Conservation (phyloP, 75 land plant species). For the Cunninghamia lanceolata region DNA sequence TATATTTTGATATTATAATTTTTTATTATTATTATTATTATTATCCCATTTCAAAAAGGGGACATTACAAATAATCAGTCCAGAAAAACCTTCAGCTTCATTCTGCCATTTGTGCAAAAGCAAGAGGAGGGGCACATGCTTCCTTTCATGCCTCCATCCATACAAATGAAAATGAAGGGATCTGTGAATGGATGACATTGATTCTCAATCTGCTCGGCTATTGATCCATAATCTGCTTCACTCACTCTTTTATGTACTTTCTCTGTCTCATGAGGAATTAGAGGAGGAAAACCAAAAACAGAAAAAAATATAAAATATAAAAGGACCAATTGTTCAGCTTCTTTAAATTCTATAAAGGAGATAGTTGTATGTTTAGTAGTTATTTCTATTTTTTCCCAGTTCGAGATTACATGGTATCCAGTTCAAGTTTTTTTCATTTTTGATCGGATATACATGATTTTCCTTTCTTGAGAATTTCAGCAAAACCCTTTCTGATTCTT, state of each 20-base stretch:
- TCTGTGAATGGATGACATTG: neutral
- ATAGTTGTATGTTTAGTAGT: neutral
- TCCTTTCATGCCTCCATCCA: neutral
- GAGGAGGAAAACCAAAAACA: neutral
- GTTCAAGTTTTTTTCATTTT: neutral
- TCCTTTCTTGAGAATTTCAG: neutral
- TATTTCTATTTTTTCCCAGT: neutral
- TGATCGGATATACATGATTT: neutral
- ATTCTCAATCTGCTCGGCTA: neutral
- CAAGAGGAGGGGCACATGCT: neutral
- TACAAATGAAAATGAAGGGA: neutral
- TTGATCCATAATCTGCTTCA: neutral
- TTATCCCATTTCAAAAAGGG: too few relatives aligned
- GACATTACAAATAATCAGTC: too few relatives aligned
- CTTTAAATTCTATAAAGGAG: neutral
- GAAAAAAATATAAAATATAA: neutral
- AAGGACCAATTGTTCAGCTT: neutral
- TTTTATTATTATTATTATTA: too few relatives aligned
- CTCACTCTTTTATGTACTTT: neutral
- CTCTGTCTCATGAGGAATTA: neutral
- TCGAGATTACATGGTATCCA: neutral
- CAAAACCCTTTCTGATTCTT: neutral
- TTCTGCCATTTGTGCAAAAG: neutral
- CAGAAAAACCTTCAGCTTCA: too few relatives aligned
- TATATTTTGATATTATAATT: too few relatives aligned